Base-by-base conservation (phyloP, 495 filamentous ascomycete species). In the Chaetomium cochliodes region DNA sequence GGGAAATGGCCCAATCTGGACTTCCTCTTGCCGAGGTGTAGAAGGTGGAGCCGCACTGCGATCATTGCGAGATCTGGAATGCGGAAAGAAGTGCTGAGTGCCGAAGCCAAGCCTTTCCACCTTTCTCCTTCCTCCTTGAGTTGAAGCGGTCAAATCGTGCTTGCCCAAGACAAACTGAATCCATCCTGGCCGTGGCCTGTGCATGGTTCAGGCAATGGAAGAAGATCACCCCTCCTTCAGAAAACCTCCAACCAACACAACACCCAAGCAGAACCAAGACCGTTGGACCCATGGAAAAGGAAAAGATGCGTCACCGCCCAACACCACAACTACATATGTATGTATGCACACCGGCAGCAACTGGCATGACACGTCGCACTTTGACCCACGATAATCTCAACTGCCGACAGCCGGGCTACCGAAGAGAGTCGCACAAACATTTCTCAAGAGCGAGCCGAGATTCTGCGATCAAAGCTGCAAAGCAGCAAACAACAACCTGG, bases 351-450 rank as follows among this genome's bases (percentile, higher is more conserved):
- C 33, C 33, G 33, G 8, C 33, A 37, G 11, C 33, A 37, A 37
- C 33, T 37, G 33, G 33, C 33, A 37, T 6, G 33, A 37, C 33
- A 37, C 33, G 33, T 51, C 22, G 25, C 51, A 33, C 51, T 15
- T 33, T 23, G 50, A 8, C 47, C 6, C 50, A 23, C 23, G 50
- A 16, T 4, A 54, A 33, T n/a, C 5, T 18, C 25, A 54, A 30
- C 30, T 54, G 26, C 51, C 51, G 51, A 33, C 26, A 33, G 51
- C 51, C 51, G 51, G 16, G 51, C 51, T 30, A 15, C 26, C 26
- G 51, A 16, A n/a, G 18, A 26, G 7, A 2, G 51, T 33, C 18
- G 51, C 15, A n/a, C 51, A 54, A 44, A 5, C 26, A 51, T 18
- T 26, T 25, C 8, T 16, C 26, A n/a, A 33, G 26, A 33, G 13